A percentile compares a stretch with the other conserved stretches of the same genome.
phyloP scores from a whole-genome alignment of 257 asterid species.

The Nicotiana paniculata region DNA sequence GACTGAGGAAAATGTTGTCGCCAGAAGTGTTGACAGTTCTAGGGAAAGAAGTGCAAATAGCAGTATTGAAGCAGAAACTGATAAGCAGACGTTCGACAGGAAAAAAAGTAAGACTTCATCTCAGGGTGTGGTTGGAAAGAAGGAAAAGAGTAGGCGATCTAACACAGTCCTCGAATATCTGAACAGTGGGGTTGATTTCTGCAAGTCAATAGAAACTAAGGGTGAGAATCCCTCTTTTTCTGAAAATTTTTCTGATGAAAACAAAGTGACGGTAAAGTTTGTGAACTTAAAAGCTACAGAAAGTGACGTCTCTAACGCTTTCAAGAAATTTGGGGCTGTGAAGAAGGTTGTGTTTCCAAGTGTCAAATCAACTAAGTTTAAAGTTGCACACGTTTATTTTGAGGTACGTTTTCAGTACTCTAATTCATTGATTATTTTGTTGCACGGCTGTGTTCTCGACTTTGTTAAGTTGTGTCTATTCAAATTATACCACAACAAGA shows the following conservation, averaged over 20 bases:
- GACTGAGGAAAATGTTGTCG: not conserved
- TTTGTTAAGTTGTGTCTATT: not conserved
- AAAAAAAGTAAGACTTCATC: constrained; percentile 8
- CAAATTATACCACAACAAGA: not conserved
- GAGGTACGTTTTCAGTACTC: constrained; percentile 28
- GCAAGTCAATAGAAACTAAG: constrained; percentile 15
- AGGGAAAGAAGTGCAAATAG: constrained; percentile 2
- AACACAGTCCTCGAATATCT: constrained; percentile 5
- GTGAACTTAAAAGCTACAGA: not conserved
- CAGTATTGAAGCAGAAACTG: constrained; percentile 4
- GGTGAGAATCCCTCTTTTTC: constrained; percentile 1
- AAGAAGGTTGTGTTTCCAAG: constrained; percentile 23
- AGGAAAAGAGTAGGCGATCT: not conserved
- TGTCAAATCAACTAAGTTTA: constrained; percentile 14
- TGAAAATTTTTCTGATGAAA: constrained; percentile 17
- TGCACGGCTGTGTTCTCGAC: not conserved
- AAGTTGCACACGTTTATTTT: constrained; percentile 37
- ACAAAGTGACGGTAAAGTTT: constrained; percentile 40
- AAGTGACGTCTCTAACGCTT: not conserved
- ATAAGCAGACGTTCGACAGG: constrained; percentile 11
- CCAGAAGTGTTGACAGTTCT: constrained; percentile 4
- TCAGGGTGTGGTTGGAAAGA: not conserved
- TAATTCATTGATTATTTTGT: not conserved
- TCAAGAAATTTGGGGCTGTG: constrained; percentile 35
- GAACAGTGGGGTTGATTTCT: constrained; percentile 12